A percentile compares a stretch with the other conserved stretches of the same genome.
These are phyloP conservation scores for Boletus sp. DNA, from an alignment of 768 basidiomycete genomes.

Conservation along the genomic window DNA sequence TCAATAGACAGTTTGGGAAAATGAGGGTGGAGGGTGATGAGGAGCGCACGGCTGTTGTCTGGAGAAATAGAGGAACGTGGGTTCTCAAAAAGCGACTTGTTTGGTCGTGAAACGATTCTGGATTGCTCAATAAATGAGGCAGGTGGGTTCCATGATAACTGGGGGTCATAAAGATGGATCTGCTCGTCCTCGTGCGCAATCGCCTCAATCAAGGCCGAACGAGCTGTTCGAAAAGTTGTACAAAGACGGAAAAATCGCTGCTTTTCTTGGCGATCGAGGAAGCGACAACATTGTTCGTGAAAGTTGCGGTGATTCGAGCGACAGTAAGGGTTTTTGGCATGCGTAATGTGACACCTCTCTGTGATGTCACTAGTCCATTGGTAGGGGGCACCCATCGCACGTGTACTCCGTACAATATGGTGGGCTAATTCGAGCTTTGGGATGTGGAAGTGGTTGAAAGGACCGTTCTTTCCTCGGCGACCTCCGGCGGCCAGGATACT, in stretches of 20 bases:
- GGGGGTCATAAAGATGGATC: too few species aligned
- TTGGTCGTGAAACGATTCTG: neutral
- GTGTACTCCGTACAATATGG: conserved; percentile 20
- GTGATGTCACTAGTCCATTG: conserved; percentile 13
- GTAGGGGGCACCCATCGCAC: conserved; percentile 26
- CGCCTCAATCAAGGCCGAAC: too few species aligned
- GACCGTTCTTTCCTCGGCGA: too few species aligned
- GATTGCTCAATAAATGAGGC: too few species aligned
- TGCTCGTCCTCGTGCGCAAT: too few species aligned
- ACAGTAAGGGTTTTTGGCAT: conserved; percentile 1
- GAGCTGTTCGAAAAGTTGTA: neutral
- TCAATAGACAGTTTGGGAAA: neutral
- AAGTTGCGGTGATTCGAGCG: neutral
- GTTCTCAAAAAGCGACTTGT: conserved; percentile 1
- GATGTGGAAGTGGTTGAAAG: too few species aligned
- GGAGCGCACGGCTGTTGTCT: neutral
- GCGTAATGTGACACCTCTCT: conserved; percentile 8
- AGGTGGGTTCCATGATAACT: too few species aligned
- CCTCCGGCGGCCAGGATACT: too few species aligned
- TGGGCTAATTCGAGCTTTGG: neutral
- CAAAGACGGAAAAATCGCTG: conserved; percentile 2
- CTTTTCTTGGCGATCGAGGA: conserved; percentile 10
- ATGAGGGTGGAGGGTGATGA: neutral
- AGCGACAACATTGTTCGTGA: conserved; percentile 4
- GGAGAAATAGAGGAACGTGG: neutral